These are phyloP conservation scores for Thalassiosira allenii DNA, from an alignment of 352 stramenopile genomes.

Conservation along the genomic window DNA sequence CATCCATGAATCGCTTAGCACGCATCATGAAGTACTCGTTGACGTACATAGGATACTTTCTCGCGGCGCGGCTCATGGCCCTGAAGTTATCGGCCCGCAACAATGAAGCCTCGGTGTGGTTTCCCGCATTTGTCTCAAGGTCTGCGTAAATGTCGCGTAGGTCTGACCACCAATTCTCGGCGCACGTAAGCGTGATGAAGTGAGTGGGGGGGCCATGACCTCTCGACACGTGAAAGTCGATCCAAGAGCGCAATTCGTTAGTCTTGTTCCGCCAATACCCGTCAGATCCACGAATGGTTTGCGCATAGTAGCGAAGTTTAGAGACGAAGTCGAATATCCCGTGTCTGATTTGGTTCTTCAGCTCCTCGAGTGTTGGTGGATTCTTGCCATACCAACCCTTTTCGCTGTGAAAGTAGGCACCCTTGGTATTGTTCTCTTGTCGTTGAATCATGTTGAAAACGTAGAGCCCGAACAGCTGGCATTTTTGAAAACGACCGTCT, in stretches of 20 bases:
- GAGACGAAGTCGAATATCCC: slow-evolving; percentile 16
- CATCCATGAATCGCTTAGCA: slow-evolving; percentile 28
- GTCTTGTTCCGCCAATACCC: slow-evolving; percentile 34
- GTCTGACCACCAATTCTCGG: slow-evolving; percentile 57
- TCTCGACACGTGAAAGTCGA: slow-evolving; percentile 31
- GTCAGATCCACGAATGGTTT: slow-evolving; percentile 23
- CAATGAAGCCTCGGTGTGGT: background rate
- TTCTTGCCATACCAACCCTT: slow-evolving; percentile 20
- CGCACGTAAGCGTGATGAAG: slow-evolving; percentile 57
- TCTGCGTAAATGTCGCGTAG: slow-evolving; percentile 12
- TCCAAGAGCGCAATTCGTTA: slow-evolving; percentile 41
- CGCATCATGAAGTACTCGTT: slow-evolving; percentile 55
- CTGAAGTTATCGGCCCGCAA: background rate
- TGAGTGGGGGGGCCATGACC: slow-evolving; percentile 38
- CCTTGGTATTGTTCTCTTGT: slow-evolving; percentile 35
- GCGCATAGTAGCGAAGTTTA: slow-evolving; percentile 30
- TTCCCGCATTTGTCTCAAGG: slow-evolving; percentile 26
- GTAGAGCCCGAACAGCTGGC: slow-evolving; percentile 36
- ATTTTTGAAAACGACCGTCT: slow-evolving; percentile 44
- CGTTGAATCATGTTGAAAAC: slow-evolving; percentile 35
- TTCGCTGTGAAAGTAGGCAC: slow-evolving; percentile 32
- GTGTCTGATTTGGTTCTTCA: slow-evolving; percentile 4
- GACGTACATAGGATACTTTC: slow-evolving; percentile 31
- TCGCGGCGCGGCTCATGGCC: slow-evolving; percentile 22
- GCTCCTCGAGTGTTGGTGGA: slow-evolving; percentile 34